Conservation (phyloP, 208 protist species). For the Trypanosoma boissoni region DNA sequence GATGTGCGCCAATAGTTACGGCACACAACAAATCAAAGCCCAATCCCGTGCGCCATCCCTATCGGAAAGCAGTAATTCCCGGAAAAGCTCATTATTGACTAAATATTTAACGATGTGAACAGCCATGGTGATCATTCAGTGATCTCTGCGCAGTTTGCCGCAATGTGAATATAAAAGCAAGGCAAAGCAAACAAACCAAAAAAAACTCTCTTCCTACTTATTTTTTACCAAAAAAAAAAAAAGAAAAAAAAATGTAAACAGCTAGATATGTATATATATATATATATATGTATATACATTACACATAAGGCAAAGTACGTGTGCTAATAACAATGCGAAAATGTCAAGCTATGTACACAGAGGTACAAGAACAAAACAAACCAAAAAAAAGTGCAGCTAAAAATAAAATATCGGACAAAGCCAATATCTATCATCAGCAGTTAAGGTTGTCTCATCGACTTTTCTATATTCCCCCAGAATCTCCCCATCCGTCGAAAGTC, state of each 20-base stretch:
- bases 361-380: neutral
- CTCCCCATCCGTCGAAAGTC: conserved; percentile 41
- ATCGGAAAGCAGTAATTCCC: neutral
- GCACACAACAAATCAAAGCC: neutral
- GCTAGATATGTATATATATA: conserved; percentile 5
- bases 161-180: neutral
- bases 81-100: conserved; percentile 6
- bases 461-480: conserved; percentile 45
- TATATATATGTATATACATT: neutral
- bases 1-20: neutral
- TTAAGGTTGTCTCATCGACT: neutral
- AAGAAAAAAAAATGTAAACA: neutral
- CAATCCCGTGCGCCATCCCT: neutral
- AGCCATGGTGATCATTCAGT: neutral
- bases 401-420: neutral
- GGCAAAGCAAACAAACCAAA: conserved; percentile 13
- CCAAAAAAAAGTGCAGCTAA: neutral
- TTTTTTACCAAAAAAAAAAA: neutral
- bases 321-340: neutral
- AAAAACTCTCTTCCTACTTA: conserved; percentile 12
- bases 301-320: neutral
- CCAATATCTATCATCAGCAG: neutral
- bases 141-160: neutral
- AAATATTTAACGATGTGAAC: neutral
- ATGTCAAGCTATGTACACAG: neutral